Evolutionary conservation across 2,329 filamentous ascomycete genomes (phyloP).

Genomic region (Pleoardoris graminearum): DNA sequence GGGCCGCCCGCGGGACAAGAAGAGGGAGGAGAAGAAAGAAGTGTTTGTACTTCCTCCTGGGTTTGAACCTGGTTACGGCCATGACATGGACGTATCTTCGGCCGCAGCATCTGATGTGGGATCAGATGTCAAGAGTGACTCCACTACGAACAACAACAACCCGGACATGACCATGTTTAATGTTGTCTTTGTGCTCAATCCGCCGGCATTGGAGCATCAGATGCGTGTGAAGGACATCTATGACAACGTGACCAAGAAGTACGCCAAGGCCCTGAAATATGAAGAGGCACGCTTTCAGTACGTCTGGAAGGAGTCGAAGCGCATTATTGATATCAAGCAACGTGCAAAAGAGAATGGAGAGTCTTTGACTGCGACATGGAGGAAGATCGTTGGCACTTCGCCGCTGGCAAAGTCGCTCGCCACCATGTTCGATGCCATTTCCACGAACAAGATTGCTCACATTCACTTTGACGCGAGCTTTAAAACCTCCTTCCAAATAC

Average conservation of each 20-base stretch:
- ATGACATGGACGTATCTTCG: conserved; percentile 37
- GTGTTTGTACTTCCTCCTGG: conserved; percentile 40
- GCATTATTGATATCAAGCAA: conserved; percentile 78
- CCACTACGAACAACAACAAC: conserved; percentile 56
- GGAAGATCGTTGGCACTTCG: conserved; percentile 70
- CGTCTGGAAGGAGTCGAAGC: conserved; percentile 87
- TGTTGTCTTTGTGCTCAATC: conserved; percentile 87
- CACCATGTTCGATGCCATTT: conserved; percentile 79
- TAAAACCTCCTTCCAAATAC: conserved; percentile 66
- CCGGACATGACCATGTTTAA: conserved; percentile 95
- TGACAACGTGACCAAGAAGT: conserved; percentile 85
- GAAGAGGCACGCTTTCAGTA: conserved; percentile 89
- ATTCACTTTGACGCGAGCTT: conserved; percentile 70
- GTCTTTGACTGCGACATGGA: conserved; percentile 70
- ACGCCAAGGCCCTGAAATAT: conserved; percentile 89
- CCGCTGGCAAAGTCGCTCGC: conserved; percentile 81
- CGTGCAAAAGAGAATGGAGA: conserved; percentile 71
- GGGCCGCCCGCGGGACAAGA: conserved; percentile 12
- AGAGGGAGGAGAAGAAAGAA: conserved; percentile 15
- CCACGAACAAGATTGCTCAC: conserved; percentile 82
- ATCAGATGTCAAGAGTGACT: conserved; percentile 47
- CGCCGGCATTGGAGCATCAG: conserved; percentile 75
- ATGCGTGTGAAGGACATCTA: conserved; percentile 77
- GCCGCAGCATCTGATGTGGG: conserved; percentile 40
- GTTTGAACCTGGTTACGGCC: conserved; percentile 48